Evolutionary conservation across 129 eudicot genomes (phyloP), one percentile per base, ranked within the genome.

Genomic region (Tagetes patula): DNA sequence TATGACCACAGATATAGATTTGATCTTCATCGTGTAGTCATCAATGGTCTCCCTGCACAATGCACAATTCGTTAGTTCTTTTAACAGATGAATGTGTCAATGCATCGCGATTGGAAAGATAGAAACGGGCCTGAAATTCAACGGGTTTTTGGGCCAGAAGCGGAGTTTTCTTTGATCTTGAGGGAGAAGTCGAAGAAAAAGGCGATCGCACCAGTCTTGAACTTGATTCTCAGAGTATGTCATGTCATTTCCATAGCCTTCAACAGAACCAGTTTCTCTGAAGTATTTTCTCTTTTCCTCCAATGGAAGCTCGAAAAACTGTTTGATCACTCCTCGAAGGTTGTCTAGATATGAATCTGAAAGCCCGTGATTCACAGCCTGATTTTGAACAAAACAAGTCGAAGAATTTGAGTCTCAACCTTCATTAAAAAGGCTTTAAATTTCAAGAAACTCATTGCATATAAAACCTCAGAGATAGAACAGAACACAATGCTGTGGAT

Each of bases 171-270:
- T 65, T 52, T 69, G 68, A 77, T 84, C 88, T 76, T 83, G 63
- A 2, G 93, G 90, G 40, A 55, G 73, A 11, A 81, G 60, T 6
- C 61, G 50, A 59, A 87, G 88, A 49, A 71, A 77, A n/a, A 87
- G 69, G 27, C 96, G 85, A 76, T 90, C 96, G 0, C 82, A 82
- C 96, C 96, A 90, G 77, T 90, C 91, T 42, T 85, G 92, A n/a
- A 82, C 67, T 70, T 84, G 87, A 20, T 79, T 84, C 67, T 85
- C 83, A 65, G 77, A 77, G 36, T 78, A 82, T 14, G 79, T 77
- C 59, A 86, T 83, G 42, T 86, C 91, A 56, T 81, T 85, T 46
- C 90, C 96, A 81, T 86, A 89, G 6, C 96, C 92, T 76, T 87
- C 83, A 58, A 82, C 84, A 3, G 77, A 66, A 72, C 81, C 84